A percentile compares a stretch with the other conserved stretches of the same genome.
These are phyloP conservation scores for Simplicillium aogashimaense DNA, from an alignment of 2,329 filamentous ascomycete genomes.

Conservation along the genomic window DNA sequence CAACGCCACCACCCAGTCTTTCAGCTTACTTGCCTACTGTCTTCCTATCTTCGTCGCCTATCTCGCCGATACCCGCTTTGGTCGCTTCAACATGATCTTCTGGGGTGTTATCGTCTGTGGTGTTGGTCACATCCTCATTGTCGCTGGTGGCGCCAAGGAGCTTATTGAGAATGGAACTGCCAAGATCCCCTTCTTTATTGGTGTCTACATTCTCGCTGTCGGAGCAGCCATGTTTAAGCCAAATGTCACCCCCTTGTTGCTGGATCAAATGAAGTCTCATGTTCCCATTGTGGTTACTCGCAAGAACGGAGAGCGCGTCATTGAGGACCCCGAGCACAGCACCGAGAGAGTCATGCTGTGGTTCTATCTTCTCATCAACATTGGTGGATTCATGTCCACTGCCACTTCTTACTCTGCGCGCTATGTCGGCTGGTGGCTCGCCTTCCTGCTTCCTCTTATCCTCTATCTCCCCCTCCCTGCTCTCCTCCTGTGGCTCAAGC, in stretches of 20 bases:
- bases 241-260: slow-evolving; percentile 59
- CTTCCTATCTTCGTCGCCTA: slow-evolving; percentile 45
- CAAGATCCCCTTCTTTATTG: slow-evolving; percentile 50
- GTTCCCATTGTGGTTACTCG: slow-evolving; percentile 25
- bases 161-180: slow-evolving; percentile 34
- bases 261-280: slow-evolving; percentile 53
- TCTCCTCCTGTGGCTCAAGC: slow-evolving; percentile 45
- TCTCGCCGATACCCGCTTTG: slow-evolving; percentile 58
- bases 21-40: slow-evolving; percentile 46
- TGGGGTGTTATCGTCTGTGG: slow-evolving; percentile 58
- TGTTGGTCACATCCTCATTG: slow-evolving; percentile 58
- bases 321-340: slow-evolving; percentile 58
- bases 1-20: slow-evolving; percentile 30
- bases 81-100: slow-evolving; percentile 64
- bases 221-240: slow-evolving; percentile 64
- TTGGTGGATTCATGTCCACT: slow-evolving; percentile 41
- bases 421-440: slow-evolving; percentile 40
- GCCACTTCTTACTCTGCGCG: slow-evolving; percentile 43
- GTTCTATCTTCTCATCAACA: slow-evolving; percentile 46
- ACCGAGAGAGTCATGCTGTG: slow-evolving; percentile 58
- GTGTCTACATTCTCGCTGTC: slow-evolving; percentile 41
- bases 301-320: slow-evolving; percentile 50
- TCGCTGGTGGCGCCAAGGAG: slow-evolving; percentile 42
- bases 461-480: slow-evolving; percentile 50
- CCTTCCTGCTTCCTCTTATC: slow-evolving; percentile 31